Percentiles rank a stretch among this genome's conserved stretches.
Evolutionary conservation across 176 grass and related monocot species (phyloP).

Genomic region (Cenchrus americanus): DNA sequence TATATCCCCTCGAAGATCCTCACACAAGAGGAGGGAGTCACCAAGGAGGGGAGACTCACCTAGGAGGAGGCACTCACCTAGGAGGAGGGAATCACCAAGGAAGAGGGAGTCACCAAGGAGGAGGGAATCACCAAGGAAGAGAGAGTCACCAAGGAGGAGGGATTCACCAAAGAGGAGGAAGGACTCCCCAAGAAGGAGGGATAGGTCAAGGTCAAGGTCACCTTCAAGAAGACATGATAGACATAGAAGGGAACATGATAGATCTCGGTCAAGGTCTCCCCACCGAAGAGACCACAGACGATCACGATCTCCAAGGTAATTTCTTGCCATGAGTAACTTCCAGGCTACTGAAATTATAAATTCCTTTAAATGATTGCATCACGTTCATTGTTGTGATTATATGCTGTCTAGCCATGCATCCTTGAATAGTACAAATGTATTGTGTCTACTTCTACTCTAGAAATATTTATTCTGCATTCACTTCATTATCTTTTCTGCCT

Average conservation of each 20-base stretch:
- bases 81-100: slow-evolving; percentile 15
- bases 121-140: slow-evolving; percentile 41
- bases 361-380: neutral
- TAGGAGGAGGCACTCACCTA: slow-evolving; percentile 40
- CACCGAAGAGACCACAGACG: slow-evolving; percentile 54
- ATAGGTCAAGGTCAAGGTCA: slow-evolving; percentile 73
- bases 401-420: slow-evolving; percentile 6
- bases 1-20: slow-evolving; percentile 48
- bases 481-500: slow-evolving; percentile 25
- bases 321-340: slow-evolving; percentile 28
- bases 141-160: slow-evolving; percentile 45
- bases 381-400: slow-evolving; percentile 31
- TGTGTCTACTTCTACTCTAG: neutral
- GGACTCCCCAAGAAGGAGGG: slow-evolving; percentile 53
- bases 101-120: slow-evolving; percentile 36
- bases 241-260: slow-evolving; percentile 64
- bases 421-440: slow-evolving; percentile 11
- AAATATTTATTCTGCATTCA: neutral
- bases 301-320: slow-evolving; percentile 75
- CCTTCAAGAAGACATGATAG: slow-evolving; percentile 62
- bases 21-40: slow-evolving; percentile 35
- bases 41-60: slow-evolving; percentile 36
- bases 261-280: slow-evolving; percentile 74
- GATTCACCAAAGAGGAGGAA: slow-evolving; percentile 46
- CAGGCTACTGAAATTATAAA: slow-evolving; percentile 14